phyloP scores from a whole-genome alignment of 192 early-diverging fungal genomes.

The Chytriomyces confervae region DNA sequence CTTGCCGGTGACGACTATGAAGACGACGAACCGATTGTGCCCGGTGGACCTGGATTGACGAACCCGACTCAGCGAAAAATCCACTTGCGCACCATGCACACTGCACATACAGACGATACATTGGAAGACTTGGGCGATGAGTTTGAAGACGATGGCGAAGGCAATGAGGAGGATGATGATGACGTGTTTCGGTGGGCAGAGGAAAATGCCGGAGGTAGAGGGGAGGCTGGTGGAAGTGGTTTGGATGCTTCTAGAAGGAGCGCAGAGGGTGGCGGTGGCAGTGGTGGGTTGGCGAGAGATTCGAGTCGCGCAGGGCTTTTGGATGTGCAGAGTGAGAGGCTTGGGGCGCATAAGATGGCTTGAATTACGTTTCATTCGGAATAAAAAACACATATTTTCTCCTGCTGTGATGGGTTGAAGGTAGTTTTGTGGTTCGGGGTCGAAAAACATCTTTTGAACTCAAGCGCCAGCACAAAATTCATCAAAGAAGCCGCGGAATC shows the following conservation, averaged over 20 bases:
- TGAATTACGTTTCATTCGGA: neutral
- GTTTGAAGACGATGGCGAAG: conserved; percentile 50
- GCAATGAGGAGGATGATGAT: conserved; percentile 33
- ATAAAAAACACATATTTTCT: too few relatives aligned
- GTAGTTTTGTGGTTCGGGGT: too few relatives aligned
- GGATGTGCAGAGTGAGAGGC: neutral
- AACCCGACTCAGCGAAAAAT: conserved; percentile 13
- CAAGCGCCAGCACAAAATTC: too few relatives aligned
- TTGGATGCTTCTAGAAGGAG: neutral
- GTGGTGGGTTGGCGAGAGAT: neutral
- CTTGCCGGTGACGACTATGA: conserved; percentile 72
- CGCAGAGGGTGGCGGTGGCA: neutral
- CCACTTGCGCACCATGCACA: conserved; percentile 14
- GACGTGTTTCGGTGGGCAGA: conserved; percentile 57
- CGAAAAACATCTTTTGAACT: rapidly evolving
- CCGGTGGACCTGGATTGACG: neutral
- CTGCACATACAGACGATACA: conserved; percentile 26
- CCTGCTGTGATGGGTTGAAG: too few relatives aligned
- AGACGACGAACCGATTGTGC: conserved; percentile 39
- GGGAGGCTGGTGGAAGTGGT: neutral
- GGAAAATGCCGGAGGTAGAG: conserved; percentile 33
- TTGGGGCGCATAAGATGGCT: neutral
- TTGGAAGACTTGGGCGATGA: conserved; percentile 40
- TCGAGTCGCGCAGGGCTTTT: neutral
- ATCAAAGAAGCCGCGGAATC: too few relatives aligned